Conservation (phyloP, 768 basidiomycete species). For the Pseudohyphozyma bogoriensis region DNA sequence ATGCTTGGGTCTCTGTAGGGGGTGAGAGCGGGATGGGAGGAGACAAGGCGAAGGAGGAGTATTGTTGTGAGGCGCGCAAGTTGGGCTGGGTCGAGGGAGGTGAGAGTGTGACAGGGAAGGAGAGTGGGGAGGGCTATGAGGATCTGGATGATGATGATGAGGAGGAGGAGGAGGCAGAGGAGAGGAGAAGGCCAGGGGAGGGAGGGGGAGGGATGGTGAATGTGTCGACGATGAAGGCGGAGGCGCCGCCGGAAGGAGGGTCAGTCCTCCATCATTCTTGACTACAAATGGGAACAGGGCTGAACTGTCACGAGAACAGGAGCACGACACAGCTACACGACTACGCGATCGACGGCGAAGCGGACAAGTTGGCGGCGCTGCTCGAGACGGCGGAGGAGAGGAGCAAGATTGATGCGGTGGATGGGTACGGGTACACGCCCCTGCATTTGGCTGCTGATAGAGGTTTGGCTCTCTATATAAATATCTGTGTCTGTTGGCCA, state of each 20-base stretch:
- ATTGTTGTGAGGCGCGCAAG: conserved; percentile 1
- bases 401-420: conserved; percentile 9
- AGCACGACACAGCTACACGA: conserved; percentile 12
- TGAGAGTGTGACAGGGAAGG: too few relatives aligned
- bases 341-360: conserved; percentile 10
- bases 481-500: background rate
- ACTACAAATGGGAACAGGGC: too few relatives aligned
- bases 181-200: background rate
- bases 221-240: background rate
- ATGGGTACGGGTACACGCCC: conserved; percentile 17
- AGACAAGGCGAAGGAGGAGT: background rate
- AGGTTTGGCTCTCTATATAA: conserved; percentile 3
- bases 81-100: too few relatives aligned
- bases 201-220: background rate
- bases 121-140: background rate
- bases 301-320: background rate
- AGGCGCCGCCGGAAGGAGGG: conserved; percentile 13
- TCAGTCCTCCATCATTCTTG: background rate
- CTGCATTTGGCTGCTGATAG: conserved; percentile 18
- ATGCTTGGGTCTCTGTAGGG: conserved; percentile 15
- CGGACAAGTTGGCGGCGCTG: background rate
- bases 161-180: background rate
- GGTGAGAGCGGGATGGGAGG: background rate
- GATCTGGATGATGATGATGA: background rate
- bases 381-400: background rate